A percentile compares a stretch with the other conserved stretches of the same genome.
Evolutionary conservation across 805 yeast species (phyloP).

Genomic region (Candida ovalis): DNA sequence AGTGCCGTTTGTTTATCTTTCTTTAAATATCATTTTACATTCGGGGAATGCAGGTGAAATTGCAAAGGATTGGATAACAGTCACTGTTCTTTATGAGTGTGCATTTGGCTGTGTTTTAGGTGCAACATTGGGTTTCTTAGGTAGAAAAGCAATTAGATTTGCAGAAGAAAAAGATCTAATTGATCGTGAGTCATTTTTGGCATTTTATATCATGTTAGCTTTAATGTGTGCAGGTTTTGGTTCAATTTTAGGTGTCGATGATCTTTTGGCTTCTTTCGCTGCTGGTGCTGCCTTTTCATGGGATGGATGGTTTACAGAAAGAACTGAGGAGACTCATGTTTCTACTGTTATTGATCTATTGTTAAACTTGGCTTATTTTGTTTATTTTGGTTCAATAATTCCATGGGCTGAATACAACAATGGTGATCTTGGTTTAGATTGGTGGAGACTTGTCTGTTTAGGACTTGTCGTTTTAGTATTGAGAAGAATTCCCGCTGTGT

Average conservation of each 20-base stretch:
- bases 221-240: constrained; percentile 59
- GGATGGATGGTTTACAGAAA: constrained; percentile 63
- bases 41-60: constrained; percentile 46
- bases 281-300: constrained; percentile 74
- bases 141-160: constrained; percentile 47
- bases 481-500: constrained; percentile 52
- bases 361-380: constrained; percentile 62
- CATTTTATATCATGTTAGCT: constrained; percentile 50
- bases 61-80: constrained; percentile 58
- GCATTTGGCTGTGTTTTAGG: constrained; percentile 53
- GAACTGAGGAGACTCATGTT: constrained; percentile 58
- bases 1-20: constrained; percentile 62
- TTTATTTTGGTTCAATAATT: constrained; percentile 65
- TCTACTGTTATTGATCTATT: constrained; percentile 64
- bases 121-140: constrained; percentile 45
- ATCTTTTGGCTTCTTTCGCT: constrained; percentile 65
- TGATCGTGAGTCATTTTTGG: constrained; percentile 60
- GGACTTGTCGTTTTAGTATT: constrained; percentile 49
- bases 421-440: constrained; percentile 39
- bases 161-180: constrained; percentile 51
- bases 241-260: constrained; percentile 66
- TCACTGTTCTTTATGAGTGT: constrained; percentile 62
- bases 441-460: constrained; percentile 50
- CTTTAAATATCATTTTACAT: constrained; percentile 51
- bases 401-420: constrained; percentile 66